Conservation (phyloP, 495 filamentous ascomycete species). For the Xylaria nigripes region DNA sequence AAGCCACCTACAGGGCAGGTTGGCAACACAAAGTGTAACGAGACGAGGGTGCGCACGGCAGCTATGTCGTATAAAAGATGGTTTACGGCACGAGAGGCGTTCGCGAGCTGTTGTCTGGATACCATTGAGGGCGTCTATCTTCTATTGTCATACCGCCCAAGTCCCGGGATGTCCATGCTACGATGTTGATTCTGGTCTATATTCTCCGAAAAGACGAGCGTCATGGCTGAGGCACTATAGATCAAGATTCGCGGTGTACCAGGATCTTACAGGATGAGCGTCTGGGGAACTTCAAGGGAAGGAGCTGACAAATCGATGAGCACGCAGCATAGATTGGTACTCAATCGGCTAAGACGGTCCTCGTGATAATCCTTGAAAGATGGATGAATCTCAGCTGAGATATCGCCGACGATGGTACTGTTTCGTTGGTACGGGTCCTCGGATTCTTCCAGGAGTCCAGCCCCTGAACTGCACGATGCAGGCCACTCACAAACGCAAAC, state of each 20-base stretch:
- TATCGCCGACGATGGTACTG: neutral
- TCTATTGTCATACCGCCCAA: neutral
- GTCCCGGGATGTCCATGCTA: neutral
- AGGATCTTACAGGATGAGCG: neutral
- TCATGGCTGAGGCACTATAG: neutral
- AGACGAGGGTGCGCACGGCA: neutral
- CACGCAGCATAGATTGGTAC: neutral
- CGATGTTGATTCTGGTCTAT: neutral
- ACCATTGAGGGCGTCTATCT: neutral
- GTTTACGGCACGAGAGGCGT: neutral
- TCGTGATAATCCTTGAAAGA: neutral
- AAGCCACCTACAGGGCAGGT: neutral
- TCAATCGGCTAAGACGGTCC: neutral
- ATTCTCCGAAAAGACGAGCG: neutral
- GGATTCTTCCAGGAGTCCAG: neutral
- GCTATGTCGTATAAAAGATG: neutral
- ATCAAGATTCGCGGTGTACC: neutral
- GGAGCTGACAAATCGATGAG: neutral
- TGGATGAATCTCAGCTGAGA: neutral
- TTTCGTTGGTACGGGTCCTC: neutral
- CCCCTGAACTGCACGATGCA: neutral
- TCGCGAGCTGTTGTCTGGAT: neutral
- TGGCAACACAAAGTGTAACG: neutral
- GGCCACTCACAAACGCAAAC: neutral
- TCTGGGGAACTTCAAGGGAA: neutral